Base-by-base conservation (phyloP, 768 basidiomycete species). In the Daedalea quercina region DNA sequence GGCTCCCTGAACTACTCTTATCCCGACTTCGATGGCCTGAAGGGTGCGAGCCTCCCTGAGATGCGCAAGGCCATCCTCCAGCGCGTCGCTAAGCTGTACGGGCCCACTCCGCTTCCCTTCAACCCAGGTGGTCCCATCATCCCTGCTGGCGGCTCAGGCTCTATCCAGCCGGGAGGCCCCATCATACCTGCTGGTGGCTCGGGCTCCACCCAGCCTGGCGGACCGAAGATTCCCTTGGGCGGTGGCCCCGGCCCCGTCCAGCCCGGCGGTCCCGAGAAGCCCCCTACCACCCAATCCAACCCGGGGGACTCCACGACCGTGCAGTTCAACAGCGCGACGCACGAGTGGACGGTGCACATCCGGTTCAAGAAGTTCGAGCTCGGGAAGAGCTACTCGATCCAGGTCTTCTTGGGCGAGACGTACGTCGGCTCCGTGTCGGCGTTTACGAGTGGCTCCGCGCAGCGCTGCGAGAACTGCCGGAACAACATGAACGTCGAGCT, bases 21-120 rank as follows among this genome's bases (percentile, higher is more conserved):
- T 60, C 77, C 78, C 11, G 78, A 80, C 33, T 77, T 79, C 62
- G 72, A 73, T 47, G 66, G 64, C 9, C 65, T 75, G 31, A 61
- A 72, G 43, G 49, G 67, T 51, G 58, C 55, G 9, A 58, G 73
- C 53, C 47, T 59, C 9, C 41, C 15, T 7, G 63, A 64, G 0
- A 67, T 74, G 25, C 26, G 55, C 37, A 47, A 41, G 3, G 70
- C 66, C n/a, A 74, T 77, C 42, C 60, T 62, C 17, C 50, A 58
- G 19, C 61, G 57, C 20, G 67, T 77, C 19, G 69, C 71, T 50
- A 54, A 60, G 44, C 67, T 75, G 9, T 77, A 60, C 50, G 57
- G 50, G 1, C 19, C 13, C 11, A 23, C 9, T 3, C 4, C 35
- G 26, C 19, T 20, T 20, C 7, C 44, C 12, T 6, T 26, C 42